Evolutionary conservation across 2,329 filamentous ascomycete genomes (phyloP), one percentile per base, ranked within the genome.

Genomic region (Fusarium pseudocircinatum): DNA sequence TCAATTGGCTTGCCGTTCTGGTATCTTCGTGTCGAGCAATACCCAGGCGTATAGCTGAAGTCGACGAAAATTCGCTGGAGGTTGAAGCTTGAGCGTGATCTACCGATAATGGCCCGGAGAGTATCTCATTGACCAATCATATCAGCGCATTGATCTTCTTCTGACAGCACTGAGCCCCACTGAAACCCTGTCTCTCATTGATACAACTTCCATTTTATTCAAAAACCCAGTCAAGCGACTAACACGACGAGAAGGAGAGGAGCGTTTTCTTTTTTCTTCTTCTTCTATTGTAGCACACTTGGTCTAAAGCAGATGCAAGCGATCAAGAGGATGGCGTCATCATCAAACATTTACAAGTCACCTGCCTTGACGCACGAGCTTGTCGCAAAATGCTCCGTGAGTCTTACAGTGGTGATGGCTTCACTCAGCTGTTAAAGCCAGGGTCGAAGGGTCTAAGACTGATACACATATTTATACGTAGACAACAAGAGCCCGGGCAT

Each of bases 401-500:
- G 92, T 78, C 53, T 60, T 60, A 54, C 39, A 52, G 42, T 52
- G 46, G 53, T 13, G 58, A 75, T 63, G 49, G 54, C 53, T 46
- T 75, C 63, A 49, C n/a, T 70, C 72, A 37, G 65, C 44, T n/a
- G 52, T 20, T 32, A 13, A 47, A 20, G 43, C 26, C 63, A 32
- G 30, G 24, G 39, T 32, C 60, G 52, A 61, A 22, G 28, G 57
- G 30, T 52, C 44, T 9, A 64, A 62, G 46, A 57, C 77, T 77
- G 62, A 80, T 70, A 30, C 40, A 39, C 30, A 22, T 40, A 63
- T 47, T 68, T 39, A 61, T 75, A 74, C 69, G 53, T 72, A 98
- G 96, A 97, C 95, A 54, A 98, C 96, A 16, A 94, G 96, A 87
- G 96, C 96, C 32, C 93, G 96, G 75, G 96, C 96, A 56, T 96